Evolutionary conservation across 1,284 basidiomycete genomes (phyloP), one percentile per base, ranked within the genome.

Genomic region (Ceratobasidium sp.): DNA sequence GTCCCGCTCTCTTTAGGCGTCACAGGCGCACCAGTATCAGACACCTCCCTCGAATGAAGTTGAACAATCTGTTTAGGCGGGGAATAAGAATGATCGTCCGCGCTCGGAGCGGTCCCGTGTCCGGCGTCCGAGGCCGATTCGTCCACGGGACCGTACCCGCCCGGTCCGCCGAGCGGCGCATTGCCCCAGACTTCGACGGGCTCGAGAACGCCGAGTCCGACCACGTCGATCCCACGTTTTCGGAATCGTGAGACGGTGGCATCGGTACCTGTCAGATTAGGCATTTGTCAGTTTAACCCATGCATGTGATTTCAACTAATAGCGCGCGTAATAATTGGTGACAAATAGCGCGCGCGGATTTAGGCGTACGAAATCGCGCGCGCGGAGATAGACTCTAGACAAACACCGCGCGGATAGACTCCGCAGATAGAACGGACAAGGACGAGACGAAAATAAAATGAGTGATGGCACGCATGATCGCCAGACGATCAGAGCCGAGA

Each of bases 201-300:
- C 83, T 97, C 96, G 9, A 96, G 87, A 13, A 93, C 83, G 2
- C 93, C 94, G 3, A 96, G 88, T 44, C 92, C 92, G 51, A 93
- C 88, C 40, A 97, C 87, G 83, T 97, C 96, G n/a, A 96, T 87
- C 0, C 94, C 93, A 18, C 94, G 91, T 82, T 93, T 95, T 80
- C 90, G 88, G 84, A 98, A 98, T 83, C 94, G 96, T 20, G 97
- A 97, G 13, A 99, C 93, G 84, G 95, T 96, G 42, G 95, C 95
- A 81, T 99, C 97, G 0, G 97, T 99, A 2, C 96, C 97, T 49
- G 85, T 85, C 15, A 26, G 23, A 26, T 56, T n/a, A 4, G 49
- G 18, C 40, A 66, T 40, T 51, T 28, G 23, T n/a, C 33, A 61
- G 51, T 49, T 3, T 13, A n/a, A n/a, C n/a, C n/a, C n/a, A 33